Conservation (phyloP, 139 green algal species). For the Eudorina sp. region DNA sequence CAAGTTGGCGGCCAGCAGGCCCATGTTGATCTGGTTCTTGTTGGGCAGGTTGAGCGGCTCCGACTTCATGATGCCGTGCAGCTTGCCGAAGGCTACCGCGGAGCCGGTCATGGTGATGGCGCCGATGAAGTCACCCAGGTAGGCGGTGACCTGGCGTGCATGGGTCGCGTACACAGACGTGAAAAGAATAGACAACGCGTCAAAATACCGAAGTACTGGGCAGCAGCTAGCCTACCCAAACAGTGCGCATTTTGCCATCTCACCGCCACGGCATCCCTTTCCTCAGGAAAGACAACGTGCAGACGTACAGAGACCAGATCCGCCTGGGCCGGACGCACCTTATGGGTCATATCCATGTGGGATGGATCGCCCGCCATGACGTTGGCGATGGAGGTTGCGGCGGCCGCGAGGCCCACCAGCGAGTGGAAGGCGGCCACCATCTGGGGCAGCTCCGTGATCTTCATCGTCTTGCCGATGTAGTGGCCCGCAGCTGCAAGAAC, state of each 20-base stretch:
- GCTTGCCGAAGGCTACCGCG: conserved; percentile 91
- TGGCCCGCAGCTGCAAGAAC: conserved; percentile 32
- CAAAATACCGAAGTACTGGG: too few relatives aligned
- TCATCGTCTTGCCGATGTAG: conserved; percentile 56
- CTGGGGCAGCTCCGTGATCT: conserved; percentile 70
- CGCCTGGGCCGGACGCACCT: too few relatives aligned
- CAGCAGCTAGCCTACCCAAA: too few relatives aligned
- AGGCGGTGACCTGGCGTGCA: conserved; percentile 73
- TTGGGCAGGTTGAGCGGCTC: conserved; percentile 80
- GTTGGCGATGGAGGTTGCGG: conserved; percentile 79
- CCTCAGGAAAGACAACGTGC: too few relatives aligned
- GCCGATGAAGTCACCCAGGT: conserved; percentile 87
- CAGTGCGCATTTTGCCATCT: too few relatives aligned
- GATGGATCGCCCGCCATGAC: conserved; percentile 73
- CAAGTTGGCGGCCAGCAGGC: conserved; percentile 59
- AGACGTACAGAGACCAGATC: too few relatives aligned
- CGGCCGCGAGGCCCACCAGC: conserved; percentile 83
- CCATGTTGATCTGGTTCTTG: conserved; percentile 58
- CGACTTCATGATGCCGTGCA: conserved; percentile 83
- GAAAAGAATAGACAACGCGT: too few relatives aligned
- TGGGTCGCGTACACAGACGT: too few relatives aligned
- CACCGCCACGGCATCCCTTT: too few relatives aligned
- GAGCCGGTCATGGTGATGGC: conserved; percentile 89
- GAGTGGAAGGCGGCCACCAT: conserved; percentile 94
- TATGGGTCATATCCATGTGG: conserved; percentile 77